Evolutionary conservation across 345 rosid genomes (phyloP), one percentile per base, ranked within the genome.

Genomic region (Dimocarpus longan): DNA sequence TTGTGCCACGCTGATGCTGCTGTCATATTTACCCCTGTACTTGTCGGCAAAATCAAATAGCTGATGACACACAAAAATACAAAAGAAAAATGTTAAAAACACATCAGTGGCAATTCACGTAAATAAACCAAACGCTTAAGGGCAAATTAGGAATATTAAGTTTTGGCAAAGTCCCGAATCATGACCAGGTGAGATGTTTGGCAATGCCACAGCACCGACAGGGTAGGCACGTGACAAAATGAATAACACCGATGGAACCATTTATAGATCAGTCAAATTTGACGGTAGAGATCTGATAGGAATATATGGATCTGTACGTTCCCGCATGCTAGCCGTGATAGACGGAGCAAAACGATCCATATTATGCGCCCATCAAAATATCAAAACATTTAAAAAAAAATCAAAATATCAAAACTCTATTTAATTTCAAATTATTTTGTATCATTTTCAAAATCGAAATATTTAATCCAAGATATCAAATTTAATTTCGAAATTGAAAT

Each of bases 1-100:
- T 71, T 87, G 97, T 1, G 93, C 99, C 12, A 90, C 90, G 0
- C 90, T 89, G 73, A 96, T 93, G 83, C 97, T 94, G 87, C 97
- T 80, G 86, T 94, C 98, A 78, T 96, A 96, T 85, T 96, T 96
- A 73, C 98, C 98, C 76, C 98, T 89, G 93, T 96, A 88, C 80
- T 91, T 96, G 89, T 96, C 98, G 19, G 99, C 99, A 70, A 96
- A 94, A 75, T 90, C 92, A 64, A 96, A 96, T 43, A 96, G 85
- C 99, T 96, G 95, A 13, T 81, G 78, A 37, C 5, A 71, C 0
- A 46, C n/a, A 46, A 3, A 52, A 46, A 46, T 46, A 7, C 8
- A 6, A 48, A 0, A 48, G 12, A n/a, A 78, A n/a, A 18, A 48
- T 9, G 65, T 3, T 32, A 39, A 59, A 37, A 13, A 3, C 5